Base-by-base conservation (phyloP, 371 early-diverging fungal species). In the Caulochytrium protostelioides region DNA sequence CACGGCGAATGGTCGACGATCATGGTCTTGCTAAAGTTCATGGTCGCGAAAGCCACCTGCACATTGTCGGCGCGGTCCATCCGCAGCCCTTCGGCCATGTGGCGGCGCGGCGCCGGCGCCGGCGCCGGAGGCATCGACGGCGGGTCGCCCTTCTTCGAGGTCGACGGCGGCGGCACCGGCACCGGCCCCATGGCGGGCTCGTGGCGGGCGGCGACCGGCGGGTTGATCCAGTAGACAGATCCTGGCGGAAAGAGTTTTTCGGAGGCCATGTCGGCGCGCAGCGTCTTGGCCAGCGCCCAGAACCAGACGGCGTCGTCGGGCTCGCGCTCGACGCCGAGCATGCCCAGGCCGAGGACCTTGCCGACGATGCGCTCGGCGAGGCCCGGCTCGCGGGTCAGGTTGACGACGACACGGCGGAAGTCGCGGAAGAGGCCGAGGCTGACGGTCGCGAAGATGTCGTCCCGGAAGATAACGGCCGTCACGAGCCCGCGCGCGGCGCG, bases 221-320 rank as follows among this genome's bases (percentile, higher is more conserved):
- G 24, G 34, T 66, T 72, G 27, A 82, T 46, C 10, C 62, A 43
- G 41, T 74, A 79, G 2, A 77, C 60, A 1, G 70, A 67, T 1
- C 72, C 67, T 0, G 83, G 78, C 16, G 83, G 83, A 36, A 75
- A 76, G 13, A 83, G 55, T 35, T 83, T 83, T 33, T 76, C 79
- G 2, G 70, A 59, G 17, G 58, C 56, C 80, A 79, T 79, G 31
- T 69, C 75, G 0, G 81, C 79, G 1, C 79, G 62, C 62, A 79
- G 57, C 0, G 78, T 77, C 47, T 78, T 74, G 43, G 78, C 72
- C 32, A 78, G 40, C 15, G 77, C 68, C 75, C 75, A 76, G 38
- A 74, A 72, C 82, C 82, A 83, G 38, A 80, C 70, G 27, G 68
- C 53, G 22, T 40, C 40, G 17, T n/a, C n/a, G n/a, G n/a, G n/a